Base-by-base conservation (phyloP, 768 basidiomycete genomes). In the Podaxis carcinomalis region DNA sequence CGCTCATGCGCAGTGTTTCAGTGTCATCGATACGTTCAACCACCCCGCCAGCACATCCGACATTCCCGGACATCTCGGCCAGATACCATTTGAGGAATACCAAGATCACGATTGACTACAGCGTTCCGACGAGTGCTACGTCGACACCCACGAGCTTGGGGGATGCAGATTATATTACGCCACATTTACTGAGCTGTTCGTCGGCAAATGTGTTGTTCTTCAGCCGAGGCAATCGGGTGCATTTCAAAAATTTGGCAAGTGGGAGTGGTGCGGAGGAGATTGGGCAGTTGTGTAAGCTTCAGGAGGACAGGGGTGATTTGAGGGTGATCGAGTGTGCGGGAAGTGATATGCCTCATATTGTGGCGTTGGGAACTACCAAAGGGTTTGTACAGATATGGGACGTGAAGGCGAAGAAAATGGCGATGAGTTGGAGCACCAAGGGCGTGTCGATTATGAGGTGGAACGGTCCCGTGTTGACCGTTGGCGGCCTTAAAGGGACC, bases 401-500 rank as follows among this genome's bases (percentile, higher is more conserved):
- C 44, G 58, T 62, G n/a, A 62, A 62, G 55, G 59, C 63, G 3
- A 66, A 66, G 61, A 62, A 62, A 36, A 63, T 63, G 67, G 78
- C 83, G 7, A 68, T 80, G 21, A 80, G 73, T 36, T 85, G 81
- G 79, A 72, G 81, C 28, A 85, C 86, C 16, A 80, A 79, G 56
- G 85, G 85, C 44, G 81, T 89, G 19, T 81, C 84, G 0, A 78
- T 82, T 16, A 74, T 94, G 73, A 77, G 78, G 21, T 93, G 90
- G 87, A 82, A 82, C 64, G 83, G 82, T 2, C 79, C 82, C 19
- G 62, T 61, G 10, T 59, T 66, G 49, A 62, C 65, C 14, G 58
- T 64, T 10, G 65, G 65, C 11, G 59, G 61, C 7, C 51, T 57
- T 2, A 59, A 61, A 35, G 65, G 65, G n/a, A 79, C 81, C 28